Evolutionary conservation across 2,329 filamentous ascomycete species (phyloP).

Genomic region (Paramyrothecium sp.): DNA sequence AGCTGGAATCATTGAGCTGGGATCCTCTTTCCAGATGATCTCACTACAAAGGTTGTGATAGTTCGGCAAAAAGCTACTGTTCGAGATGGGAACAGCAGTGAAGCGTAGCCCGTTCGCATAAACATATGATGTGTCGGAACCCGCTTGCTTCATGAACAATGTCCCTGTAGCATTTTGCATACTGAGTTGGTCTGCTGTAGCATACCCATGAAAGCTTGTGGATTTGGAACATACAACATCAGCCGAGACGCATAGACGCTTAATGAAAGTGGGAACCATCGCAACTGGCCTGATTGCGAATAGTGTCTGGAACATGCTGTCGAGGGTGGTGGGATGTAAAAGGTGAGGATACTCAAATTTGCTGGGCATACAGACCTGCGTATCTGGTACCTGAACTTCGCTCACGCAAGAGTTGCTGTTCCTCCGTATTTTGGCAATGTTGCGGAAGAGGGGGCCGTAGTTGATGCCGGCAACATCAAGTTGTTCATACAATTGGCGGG

Average conservation of each 20-base stretch:
- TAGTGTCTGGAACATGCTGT: constrained; percentile 53
- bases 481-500: constrained; percentile 48
- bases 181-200: constrained; percentile 32
- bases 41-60: constrained; percentile 48
- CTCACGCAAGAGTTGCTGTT: constrained; percentile 31
- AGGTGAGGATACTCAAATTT: constrained; percentile 52
- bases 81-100: constrained; percentile 28
- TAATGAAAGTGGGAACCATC: constrained; percentile 49
- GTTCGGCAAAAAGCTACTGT: constrained; percentile 41
- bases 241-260: constrained; percentile 45
- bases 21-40: constrained; percentile 45
- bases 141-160: constrained; percentile 40
- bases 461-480: constrained; percentile 50
- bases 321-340: constrained; percentile 58
- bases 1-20: constrained; percentile 17
- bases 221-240: constrained; percentile 34
- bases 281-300: constrained; percentile 42
- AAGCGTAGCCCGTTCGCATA: constrained; percentile 44
- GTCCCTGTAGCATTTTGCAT: constrained; percentile 38
- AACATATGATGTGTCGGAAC: constrained; percentile 32
- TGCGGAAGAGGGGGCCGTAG: constrained; percentile 50
- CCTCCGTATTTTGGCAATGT: constrained; percentile 36
- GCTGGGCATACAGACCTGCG: constrained; percentile 49
- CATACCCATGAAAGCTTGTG: constrained; percentile 29
- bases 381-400: constrained; percentile 45